phyloP scores from a whole-genome alignment of 2,329 filamentous ascomycete genomes.

The Lachnellula arida region DNA sequence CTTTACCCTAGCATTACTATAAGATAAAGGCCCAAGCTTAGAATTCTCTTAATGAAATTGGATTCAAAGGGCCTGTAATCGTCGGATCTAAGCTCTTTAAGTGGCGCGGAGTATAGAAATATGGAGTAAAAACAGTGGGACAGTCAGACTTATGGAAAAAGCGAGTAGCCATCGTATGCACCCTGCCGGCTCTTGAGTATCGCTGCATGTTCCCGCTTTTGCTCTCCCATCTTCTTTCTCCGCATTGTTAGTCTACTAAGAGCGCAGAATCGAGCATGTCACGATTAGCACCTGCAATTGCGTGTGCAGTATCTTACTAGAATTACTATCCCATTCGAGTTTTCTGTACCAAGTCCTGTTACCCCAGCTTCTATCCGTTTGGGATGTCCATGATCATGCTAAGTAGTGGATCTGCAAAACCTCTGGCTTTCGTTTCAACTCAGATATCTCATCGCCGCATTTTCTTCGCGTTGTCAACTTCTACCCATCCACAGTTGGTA shows the following conservation, averaged over 20 bases:
- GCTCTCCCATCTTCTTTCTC: constrained; percentile 19
- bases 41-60: too few species aligned
- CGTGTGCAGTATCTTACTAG: constrained; percentile 33
- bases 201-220: constrained; percentile 39
- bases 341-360: constrained; percentile 23
- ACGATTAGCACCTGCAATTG: constrained; percentile 52
- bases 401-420: constrained; percentile 40
- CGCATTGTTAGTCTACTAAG: constrained; percentile 33
- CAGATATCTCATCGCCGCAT: constrained; percentile 45
- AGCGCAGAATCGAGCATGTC: constrained; percentile 49
- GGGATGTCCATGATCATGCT: constrained; percentile 41
- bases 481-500: constrained; percentile 20
- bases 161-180: constrained; percentile 53
- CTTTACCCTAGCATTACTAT: too few species aligned
- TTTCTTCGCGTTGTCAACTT: constrained; percentile 38
- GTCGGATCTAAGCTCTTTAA: too few species aligned
- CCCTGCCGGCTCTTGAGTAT: constrained; percentile 48
- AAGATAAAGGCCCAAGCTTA: too few species aligned
- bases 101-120: too few species aligned
- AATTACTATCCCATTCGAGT: constrained; percentile 27
- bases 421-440: constrained; percentile 35
- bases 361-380: constrained; percentile 35
- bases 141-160: too few species aligned
- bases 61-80: too few species aligned
- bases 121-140: too few species aligned